Percentiles rank a stretch among this genome's conserved stretches.
These are phyloP conservation scores for Cordyceps sp. DNA, from an alignment of 2,329 filamentous ascomycete species.

Conservation along the genomic window DNA sequence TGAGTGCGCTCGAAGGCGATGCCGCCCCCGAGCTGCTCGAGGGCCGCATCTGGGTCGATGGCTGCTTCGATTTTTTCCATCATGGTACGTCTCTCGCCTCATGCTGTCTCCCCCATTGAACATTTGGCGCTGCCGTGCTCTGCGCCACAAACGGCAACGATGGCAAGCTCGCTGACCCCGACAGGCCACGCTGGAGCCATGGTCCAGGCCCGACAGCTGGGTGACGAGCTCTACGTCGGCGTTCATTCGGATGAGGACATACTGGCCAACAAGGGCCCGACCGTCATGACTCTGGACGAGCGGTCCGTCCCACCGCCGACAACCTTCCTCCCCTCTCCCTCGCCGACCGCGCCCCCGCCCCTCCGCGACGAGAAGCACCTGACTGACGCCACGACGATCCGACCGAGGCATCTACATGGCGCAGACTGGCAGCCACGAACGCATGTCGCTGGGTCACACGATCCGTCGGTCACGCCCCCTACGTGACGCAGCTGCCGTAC, in stretches of 20 bases:
- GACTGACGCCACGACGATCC: not conserved
- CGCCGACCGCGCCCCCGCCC: not conserved
- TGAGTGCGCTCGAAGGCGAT: conserved; percentile 18
- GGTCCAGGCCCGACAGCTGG: conserved; percentile 85
- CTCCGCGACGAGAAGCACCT: not conserved
- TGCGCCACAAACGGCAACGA: not conserved
- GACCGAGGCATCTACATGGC: not conserved
- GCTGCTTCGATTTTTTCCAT: conserved; percentile 98
- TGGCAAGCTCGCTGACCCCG: not conserved
- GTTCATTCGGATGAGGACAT: conserved; percentile 95
- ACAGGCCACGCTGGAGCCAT: conserved; percentile 89
- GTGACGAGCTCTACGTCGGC: conserved; percentile 75
- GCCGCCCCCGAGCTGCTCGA: conserved; percentile 39
- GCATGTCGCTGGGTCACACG: conserved; percentile 89
- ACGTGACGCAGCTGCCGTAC: conserved; percentile 87
- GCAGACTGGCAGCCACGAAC: conserved; percentile 74
- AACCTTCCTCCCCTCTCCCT: too few relatives aligned
- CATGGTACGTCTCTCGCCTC: conserved; percentile 43
- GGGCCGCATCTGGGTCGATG: conserved; percentile 90
- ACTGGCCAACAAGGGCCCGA: conserved; percentile 90
- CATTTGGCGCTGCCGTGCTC: not conserved
- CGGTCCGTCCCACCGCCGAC: too few relatives aligned
- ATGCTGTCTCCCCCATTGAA: not conserved
- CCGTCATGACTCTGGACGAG: conserved; percentile 88
- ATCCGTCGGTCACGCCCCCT: conserved; percentile 72